Conservation (phyloP, 2,329 filamentous ascomycete species). For the Tolypocladium guangdongense region DNA sequence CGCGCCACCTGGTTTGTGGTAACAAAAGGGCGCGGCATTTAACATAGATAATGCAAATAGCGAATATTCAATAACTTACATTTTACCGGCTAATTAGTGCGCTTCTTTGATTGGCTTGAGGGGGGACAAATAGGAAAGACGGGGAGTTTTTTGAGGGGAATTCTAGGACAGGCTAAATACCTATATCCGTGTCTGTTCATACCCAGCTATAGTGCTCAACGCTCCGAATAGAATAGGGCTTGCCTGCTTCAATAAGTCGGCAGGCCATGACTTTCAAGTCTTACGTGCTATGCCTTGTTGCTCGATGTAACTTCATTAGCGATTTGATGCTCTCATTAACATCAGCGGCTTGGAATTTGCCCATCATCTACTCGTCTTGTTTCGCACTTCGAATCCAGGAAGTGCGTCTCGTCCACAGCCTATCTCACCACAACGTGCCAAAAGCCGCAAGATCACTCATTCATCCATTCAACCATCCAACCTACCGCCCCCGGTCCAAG, state of each 20-base stretch:
- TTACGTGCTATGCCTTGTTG: not conserved
- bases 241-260: conserved; percentile 8
- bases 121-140: not conserved
- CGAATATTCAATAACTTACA: conserved; percentile 16
- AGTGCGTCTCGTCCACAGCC: not conserved
- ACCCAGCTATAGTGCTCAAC: conserved; percentile 8
- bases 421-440: not conserved
- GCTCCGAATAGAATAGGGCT: conserved; percentile 3
- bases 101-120: not conserved
- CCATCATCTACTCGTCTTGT: not conserved
- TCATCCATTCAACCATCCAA: not conserved
- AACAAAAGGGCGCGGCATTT: conserved; percentile 8
- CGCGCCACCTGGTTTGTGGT: not conserved
- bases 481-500: not conserved
- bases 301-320: not conserved
- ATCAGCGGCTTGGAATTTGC: not conserved
- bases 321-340: not conserved
- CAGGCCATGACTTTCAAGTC: not conserved
- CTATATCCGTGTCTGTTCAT: not conserved
- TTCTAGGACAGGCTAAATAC: conserved; percentile 1
- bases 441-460: not conserved
- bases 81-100: conserved; percentile 11
- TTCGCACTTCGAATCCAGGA: not conserved
- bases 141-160: conserved; percentile 8
- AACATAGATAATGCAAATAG: conserved; percentile 11